Conservation (phyloP, 441 rosid genomes). For the Bruguiera hainesii region DNA sequence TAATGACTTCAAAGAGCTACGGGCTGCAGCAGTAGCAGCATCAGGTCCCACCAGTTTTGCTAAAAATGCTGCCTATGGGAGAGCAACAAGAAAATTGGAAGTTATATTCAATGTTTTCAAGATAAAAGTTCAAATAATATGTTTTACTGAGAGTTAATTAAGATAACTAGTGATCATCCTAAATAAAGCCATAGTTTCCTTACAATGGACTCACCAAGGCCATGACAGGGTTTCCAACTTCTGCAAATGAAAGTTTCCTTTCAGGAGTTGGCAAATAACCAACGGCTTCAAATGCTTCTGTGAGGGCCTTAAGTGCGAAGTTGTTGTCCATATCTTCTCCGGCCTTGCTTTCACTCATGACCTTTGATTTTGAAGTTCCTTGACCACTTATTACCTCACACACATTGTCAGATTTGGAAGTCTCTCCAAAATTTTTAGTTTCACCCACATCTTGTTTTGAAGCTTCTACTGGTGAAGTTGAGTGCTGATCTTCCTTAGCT, state of each 20-base stretch:
- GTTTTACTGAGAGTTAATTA: constrained; percentile 31
- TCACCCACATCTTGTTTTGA: constrained; percentile 46
- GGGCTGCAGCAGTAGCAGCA: constrained; percentile 69
- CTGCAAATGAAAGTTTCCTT: constrained; percentile 71
- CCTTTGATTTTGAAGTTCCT: constrained; percentile 39
- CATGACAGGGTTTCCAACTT: constrained; percentile 95
- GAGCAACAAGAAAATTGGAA: constrained; percentile 5
- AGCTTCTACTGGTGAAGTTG: constrained; percentile 43
- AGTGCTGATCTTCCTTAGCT: constrained; percentile 45
- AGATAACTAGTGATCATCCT: constrained; percentile 77
- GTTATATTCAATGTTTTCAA: background rate
- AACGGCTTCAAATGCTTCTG: constrained; percentile 84
- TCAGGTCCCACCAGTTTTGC: constrained; percentile 63
- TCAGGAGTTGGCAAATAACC: constrained; percentile 67
- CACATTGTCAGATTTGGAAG: constrained; percentile 33
- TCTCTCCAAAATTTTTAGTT: constrained; percentile 38
- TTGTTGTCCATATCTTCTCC: constrained; percentile 40
- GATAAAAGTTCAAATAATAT: background rate
- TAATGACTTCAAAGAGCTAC: constrained; percentile 60
- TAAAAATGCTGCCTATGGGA: constrained; percentile 73
- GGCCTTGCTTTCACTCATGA: constrained; percentile 35
- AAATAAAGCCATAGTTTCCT: constrained; percentile 73
- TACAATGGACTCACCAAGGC: constrained; percentile 84
- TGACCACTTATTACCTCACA: constrained; percentile 36
- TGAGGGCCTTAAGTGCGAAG: constrained; percentile 66